Percentiles rank a stretch among this genome's conserved stretches.
Evolutionary conservation across 768 basidiomycete species (phyloP).

Genomic region (Tubosaeta sp.): DNA sequence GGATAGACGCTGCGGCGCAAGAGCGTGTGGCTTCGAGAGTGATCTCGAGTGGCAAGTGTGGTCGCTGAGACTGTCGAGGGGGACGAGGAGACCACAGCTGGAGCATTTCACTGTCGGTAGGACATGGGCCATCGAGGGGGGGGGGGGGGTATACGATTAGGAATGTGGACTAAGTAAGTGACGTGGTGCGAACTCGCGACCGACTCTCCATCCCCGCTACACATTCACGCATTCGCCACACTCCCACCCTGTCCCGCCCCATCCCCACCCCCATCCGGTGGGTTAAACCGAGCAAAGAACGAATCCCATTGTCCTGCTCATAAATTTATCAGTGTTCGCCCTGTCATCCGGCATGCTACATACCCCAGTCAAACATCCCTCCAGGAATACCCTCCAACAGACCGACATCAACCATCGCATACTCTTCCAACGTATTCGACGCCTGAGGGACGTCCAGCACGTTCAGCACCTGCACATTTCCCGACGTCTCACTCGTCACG

Average conservation of each 20-base stretch:
- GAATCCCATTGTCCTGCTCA: conserved; percentile 73
- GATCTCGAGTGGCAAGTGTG: conserved; percentile 60
- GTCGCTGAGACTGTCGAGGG: conserved; percentile 68
- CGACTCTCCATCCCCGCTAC: not conserved
- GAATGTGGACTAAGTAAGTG: conserved; percentile 9
- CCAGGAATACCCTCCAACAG: conserved; percentile 78
- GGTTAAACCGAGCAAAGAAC: conserved; percentile 64
- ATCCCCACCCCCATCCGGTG: conserved; percentile 5
- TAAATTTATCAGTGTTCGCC: not conserved
- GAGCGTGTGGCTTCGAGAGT: conserved; percentile 2
- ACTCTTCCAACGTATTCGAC: conserved; percentile 53
- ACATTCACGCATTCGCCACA: not conserved
- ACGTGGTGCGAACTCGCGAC: conserved; percentile 10
- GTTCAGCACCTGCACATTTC: conserved; percentile 74
- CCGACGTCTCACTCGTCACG: conserved; percentile 31
- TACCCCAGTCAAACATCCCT: conserved; percentile 86
- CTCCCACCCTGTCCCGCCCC: not conserved
- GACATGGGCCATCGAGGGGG: conserved; percentile 32
- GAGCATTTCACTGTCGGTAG: conserved; percentile 86
- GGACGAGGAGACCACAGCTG: conserved; percentile 65
- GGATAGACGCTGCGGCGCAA: not conserved
- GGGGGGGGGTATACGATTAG: conserved; percentile 25
- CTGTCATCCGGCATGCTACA: conserved; percentile 29
- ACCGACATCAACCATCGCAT: conserved; percentile 61
- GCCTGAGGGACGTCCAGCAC: conserved; percentile 59